Percentiles rank a stretch among this genome's conserved stretches.
Evolutionary conservation across 352 stramenopile genomes (phyloP).

Genomic region (Globisporangium barbulae): DNA sequence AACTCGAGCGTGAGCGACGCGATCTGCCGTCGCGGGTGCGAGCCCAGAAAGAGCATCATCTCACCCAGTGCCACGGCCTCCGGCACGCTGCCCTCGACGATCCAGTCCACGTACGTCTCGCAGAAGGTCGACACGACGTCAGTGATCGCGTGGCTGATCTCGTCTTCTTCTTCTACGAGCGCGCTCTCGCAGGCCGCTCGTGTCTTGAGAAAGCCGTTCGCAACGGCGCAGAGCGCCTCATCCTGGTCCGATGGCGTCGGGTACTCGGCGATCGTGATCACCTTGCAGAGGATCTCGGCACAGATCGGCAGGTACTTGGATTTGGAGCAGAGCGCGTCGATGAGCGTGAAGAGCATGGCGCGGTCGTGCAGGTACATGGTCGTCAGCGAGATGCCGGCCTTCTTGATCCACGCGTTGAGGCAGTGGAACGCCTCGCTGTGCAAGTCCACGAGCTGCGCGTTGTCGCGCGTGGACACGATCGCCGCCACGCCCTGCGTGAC

Average conservation of each 20-base stretch:
- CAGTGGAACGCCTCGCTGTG: constrained; percentile 56
- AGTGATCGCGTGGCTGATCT: constrained; percentile 57
- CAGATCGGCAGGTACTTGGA: constrained; percentile 42
- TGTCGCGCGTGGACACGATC: constrained; percentile 35
- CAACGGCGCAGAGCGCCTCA: constrained; percentile 35
- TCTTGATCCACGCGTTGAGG: constrained; percentile 55
- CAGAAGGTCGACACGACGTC: constrained; percentile 62
- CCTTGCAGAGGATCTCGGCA: constrained; percentile 54
- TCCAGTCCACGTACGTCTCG: constrained; percentile 71
- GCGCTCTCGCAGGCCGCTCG: constrained; percentile 46
- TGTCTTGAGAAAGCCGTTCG: constrained; percentile 43
- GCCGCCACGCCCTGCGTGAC: constrained; percentile 46
- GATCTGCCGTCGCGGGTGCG: constrained; percentile 64
- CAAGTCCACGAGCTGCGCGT: constrained; percentile 27
- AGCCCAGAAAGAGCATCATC: constrained; percentile 54
- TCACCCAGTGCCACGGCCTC: constrained; percentile 44
- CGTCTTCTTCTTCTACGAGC: constrained; percentile 44
- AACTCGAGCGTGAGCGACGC: constrained; percentile 73
- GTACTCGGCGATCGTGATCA: constrained; percentile 60
- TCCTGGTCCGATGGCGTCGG: constrained; percentile 44
- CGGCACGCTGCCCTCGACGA: constrained; percentile 38
- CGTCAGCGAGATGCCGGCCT: constrained; percentile 52
- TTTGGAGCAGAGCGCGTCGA: constrained; percentile 47
- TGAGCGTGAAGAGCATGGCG: constrained; percentile 33
- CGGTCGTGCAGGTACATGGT: constrained; percentile 42